Conservation (phyloP, 139 green algal species). For the Raphidocelis subcapitata region DNA sequence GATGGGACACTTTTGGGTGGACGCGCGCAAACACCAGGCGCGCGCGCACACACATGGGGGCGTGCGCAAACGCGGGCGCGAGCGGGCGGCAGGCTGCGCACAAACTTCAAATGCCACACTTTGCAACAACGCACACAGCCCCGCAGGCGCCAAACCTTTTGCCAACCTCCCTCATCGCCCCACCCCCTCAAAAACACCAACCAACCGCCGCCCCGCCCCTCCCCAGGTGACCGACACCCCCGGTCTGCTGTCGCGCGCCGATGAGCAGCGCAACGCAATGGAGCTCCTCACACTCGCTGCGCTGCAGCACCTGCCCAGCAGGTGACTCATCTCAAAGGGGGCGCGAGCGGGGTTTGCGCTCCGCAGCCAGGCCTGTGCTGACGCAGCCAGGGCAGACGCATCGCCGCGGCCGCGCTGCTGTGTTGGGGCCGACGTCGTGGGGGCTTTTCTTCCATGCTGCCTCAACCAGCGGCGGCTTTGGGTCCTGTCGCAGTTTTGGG, state of each 20-base stretch:
- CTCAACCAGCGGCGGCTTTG: no score
- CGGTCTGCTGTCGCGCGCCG: conserved; percentile 78
- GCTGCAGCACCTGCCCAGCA: conserved; percentile 83
- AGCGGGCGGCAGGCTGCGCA: background rate
- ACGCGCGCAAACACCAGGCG: conserved; percentile 78
- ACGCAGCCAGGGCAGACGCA: no score
- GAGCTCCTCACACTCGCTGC: conserved; percentile 92
- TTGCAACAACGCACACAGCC: background rate
- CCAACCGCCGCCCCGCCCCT: no score
- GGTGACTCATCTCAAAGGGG: conserved; percentile 82
- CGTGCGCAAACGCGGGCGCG: no score
- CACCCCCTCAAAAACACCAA: no score
- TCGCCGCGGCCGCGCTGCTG: no score
- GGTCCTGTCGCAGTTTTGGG: no score
- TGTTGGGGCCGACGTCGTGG: no score
- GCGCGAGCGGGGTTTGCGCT: no score
- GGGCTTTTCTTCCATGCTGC: no score
- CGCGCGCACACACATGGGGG: background rate
- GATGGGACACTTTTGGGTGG: conserved; percentile 97
- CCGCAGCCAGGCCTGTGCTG: no score
- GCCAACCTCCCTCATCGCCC: background rate
- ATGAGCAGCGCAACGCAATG: conserved; percentile 92
- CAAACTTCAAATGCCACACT: background rate
- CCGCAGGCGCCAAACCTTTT: background rate
- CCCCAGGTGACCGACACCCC: conserved; percentile 92